phyloP scores from a whole-genome alignment of 2,329 filamentous ascomycete species.

The Nigrospora osmanthi region DNA sequence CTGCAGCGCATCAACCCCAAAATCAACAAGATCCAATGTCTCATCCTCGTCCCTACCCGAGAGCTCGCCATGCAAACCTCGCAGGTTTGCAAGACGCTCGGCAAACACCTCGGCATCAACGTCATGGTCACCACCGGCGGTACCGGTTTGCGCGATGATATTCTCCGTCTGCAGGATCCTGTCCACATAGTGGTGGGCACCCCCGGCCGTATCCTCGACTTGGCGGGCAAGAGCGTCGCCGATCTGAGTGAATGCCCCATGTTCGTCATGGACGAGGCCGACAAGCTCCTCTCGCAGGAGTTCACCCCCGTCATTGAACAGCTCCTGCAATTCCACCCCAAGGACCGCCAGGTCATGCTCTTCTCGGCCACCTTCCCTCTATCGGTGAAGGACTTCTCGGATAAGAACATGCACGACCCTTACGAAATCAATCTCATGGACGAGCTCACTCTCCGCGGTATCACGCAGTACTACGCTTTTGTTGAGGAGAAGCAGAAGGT shows the following conservation, averaged over 20 bases:
- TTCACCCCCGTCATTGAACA: slow-evolving; percentile 98
- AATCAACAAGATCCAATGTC: slow-evolving; percentile 88
- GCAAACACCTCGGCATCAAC: slow-evolving; percentile 94
- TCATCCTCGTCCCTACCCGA: slow-evolving; percentile 93
- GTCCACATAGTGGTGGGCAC: slow-evolving; percentile 98
- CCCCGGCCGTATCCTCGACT: slow-evolving; percentile 88
- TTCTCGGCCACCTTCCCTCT: slow-evolving; percentile 97
- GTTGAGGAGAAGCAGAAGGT: slow-evolving; percentile 99
- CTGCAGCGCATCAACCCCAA: slow-evolving; percentile 96
- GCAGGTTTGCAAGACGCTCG: slow-evolving; percentile 96
- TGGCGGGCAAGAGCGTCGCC: slow-evolving; percentile 92
- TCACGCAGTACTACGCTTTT: slow-evolving; percentile 98
- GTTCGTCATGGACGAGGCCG: slow-evolving; percentile 99
- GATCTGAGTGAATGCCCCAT: slow-evolving; percentile 94
- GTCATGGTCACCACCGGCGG: slow-evolving; percentile 99
- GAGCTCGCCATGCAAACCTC: slow-evolving; percentile 97
- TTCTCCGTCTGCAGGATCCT: slow-evolving; percentile 85
- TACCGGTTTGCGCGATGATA: slow-evolving; percentile 91
- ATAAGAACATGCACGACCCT: slow-evolving; percentile 93
- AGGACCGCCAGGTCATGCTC: slow-evolving; percentile 97
- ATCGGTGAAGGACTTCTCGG: slow-evolving; percentile 95
- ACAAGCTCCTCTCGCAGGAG: slow-evolving; percentile 93
- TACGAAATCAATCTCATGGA: slow-evolving; percentile 99
- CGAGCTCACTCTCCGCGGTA: slow-evolving; percentile 92
- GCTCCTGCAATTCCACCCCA: slow-evolving; percentile 88